Evolutionary conservation across 176 grass and related monocot species (phyloP), one percentile per base, ranked within the genome.

Genomic region (Stipa capillata): DNA sequence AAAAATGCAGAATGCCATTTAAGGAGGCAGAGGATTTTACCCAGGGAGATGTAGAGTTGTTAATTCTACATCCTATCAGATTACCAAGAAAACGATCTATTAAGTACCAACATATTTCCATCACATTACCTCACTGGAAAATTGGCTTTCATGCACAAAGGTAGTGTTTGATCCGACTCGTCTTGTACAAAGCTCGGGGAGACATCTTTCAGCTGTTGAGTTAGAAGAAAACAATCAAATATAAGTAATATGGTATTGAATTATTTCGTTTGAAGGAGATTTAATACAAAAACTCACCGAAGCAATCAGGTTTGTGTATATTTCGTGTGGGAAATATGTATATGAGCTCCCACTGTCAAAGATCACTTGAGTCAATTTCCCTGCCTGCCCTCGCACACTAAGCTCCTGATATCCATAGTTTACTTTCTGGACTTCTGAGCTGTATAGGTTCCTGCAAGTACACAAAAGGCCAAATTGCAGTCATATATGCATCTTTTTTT

Each of bases 341-440:
- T 97, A 85, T n/a, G 93, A 82, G 23, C 88, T 93, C 24, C 93
- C 85, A 53, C 72, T 90, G 66, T 97, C 90, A 89, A 97, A 97
- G 14, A 93, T 82, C 17, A 93, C 66, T 76, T 80, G 87, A 21
- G 87, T 74, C 36, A 83, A 44, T 66, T 49, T 50, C 39, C 71
- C 76, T 85, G 74, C 34, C 70, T 74, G 72, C 41, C 65, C 49
- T 52, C 73, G 62, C 8, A 35, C 73, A 39, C 53, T 83, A 33
- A 93, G 69, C 66, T 92, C 85, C 73, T 86, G 68, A 72, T 80
- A 74, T 18, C 78, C 95, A 17, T 91, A 88, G 62, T 79, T 82
- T 82, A 93, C 77, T 35, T 91, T 77, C 47, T 85, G 77, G 68
- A 90, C 83, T 66, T 73, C 76, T 29, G 87, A 62, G 43, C 62